Percentiles rank a stretch among this genome's conserved stretches.
Conservation (phyloP, 129 eudicot species). For the Calendula officinalis region DNA sequence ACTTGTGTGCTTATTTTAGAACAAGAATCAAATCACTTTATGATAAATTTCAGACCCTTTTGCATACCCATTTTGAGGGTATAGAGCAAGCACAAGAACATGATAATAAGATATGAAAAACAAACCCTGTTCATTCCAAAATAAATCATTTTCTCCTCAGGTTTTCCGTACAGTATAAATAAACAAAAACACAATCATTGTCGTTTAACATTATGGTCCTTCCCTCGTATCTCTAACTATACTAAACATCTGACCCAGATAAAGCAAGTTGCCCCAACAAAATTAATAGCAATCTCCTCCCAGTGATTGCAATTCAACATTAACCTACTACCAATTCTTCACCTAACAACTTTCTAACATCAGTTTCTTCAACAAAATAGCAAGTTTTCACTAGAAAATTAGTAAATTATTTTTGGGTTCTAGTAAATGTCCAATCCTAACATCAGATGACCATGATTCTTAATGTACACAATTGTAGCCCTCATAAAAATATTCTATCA, state of each 20-base stretch:
- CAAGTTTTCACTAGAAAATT: neutral
- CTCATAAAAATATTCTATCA: neutral
- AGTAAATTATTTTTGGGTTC: neutral
- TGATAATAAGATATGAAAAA: neutral
- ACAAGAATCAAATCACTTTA: too few species aligned
- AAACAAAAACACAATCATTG: conserved; percentile 12
- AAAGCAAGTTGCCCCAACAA: conserved; percentile 25
- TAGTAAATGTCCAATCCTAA: conserved; percentile 9
- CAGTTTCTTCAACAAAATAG: neutral
- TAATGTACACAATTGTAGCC: conserved; percentile 25
- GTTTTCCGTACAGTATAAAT: conserved; percentile 17
- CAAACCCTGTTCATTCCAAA: conserved; percentile 5
- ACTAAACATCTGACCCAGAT: conserved; percentile 18
- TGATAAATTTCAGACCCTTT: too few species aligned
- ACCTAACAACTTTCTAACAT: neutral
- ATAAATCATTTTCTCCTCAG: neutral
- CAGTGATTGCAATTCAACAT: neutral
- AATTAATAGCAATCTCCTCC: conserved; percentile 32
- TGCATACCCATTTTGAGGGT: too few species aligned
- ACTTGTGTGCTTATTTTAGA: too few species aligned
- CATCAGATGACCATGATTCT: conserved; percentile 34
- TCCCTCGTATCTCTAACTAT: conserved; percentile 14
- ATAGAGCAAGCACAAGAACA: neutral
- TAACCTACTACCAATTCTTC: conserved; percentile 3
- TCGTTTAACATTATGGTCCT: conserved; percentile 14